Evolutionary conservation across 129 eudicot species (phyloP).

Genomic region (Helianthus annuus): DNA sequence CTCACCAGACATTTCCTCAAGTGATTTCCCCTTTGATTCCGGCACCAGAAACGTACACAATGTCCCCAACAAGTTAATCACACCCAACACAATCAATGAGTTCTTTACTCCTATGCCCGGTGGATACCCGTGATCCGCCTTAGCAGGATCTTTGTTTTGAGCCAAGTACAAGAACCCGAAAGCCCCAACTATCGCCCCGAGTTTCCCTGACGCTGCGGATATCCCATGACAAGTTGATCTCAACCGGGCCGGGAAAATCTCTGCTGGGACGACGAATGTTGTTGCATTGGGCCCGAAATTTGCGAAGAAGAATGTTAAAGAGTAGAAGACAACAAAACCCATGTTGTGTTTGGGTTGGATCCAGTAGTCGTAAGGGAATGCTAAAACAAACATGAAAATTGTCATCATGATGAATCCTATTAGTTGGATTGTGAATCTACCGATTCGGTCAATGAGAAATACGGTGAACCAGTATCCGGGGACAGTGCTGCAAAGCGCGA

Average conservation of each 20-base stretch:
- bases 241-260: conserved; percentile 59
- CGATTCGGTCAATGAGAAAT: conserved; percentile 49
- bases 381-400: conserved; percentile 51
- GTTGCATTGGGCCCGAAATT: conserved; percentile 65
- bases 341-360: conserved; percentile 41
- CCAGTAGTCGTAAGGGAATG: conserved; percentile 53
- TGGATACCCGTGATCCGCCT: conserved; percentile 57
- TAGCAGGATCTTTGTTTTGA: conserved; percentile 41
- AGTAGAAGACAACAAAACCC: conserved; percentile 49
- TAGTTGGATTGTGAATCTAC: conserved; percentile 49
- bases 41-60: conserved; percentile 55
- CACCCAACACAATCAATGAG: conserved; percentile 45
- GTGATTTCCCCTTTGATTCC: conserved; percentile 57
- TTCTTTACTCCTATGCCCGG: conserved; percentile 63
- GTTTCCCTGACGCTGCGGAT: conserved; percentile 59
- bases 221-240: conserved; percentile 65
- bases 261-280: conserved; percentile 61
- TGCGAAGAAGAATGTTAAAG: conserved; percentile 61
- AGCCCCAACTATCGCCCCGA: conserved; percentile 61
- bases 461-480: conserved; percentile 69
- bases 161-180: conserved; percentile 66
- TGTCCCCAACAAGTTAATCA: conserved; percentile 42
- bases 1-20: conserved; percentile 58
- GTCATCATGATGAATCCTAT: conserved; percentile 57
- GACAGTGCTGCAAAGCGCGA: conserved; percentile 55